Percentiles rank a stretch among this genome's conserved stretches.
Evolutionary conservation across 352 stramenopile species (phyloP).

Genomic region (Phytophthora tentaculata): DNA sequence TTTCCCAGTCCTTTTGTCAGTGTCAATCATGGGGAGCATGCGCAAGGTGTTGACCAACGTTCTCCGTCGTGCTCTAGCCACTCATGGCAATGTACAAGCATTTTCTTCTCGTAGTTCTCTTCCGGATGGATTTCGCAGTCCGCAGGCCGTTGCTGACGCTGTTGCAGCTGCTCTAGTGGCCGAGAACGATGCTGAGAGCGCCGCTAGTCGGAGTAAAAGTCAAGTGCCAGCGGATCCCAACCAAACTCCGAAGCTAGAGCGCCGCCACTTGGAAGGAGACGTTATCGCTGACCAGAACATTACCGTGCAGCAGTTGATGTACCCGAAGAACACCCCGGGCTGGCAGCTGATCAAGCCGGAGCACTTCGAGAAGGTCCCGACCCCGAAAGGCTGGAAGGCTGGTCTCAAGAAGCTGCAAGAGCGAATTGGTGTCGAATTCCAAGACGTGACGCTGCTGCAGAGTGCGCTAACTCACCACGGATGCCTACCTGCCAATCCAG

Average conservation of each 20-base stretch:
- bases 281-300: conserved; percentile 35
- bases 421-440: conserved; percentile 68
- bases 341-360: conserved; percentile 64
- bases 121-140: conserved; percentile 40
- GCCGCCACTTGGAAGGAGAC: conserved; percentile 40
- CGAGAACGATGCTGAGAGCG: conserved; percentile 17
- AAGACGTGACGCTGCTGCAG: conserved; percentile 61
- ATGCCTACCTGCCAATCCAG: conserved; percentile 49
- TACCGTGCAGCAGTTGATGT: conserved; percentile 37
- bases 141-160: conserved; percentile 41
- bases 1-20: too few species aligned
- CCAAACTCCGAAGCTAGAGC: conserved; percentile 15
- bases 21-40: too few species aligned
- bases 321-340: conserved; percentile 37
- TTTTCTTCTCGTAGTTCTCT: conserved; percentile 32
- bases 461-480: conserved; percentile 81
- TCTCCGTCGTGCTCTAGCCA: conserved; percentile 7
- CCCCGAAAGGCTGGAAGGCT: conserved; percentile 55
- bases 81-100: background rate
- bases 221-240: conserved; percentile 22
- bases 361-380: conserved; percentile 57
- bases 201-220: conserved; percentile 6
- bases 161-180: conserved; percentile 35
- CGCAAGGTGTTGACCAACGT: conserved; percentile 11
- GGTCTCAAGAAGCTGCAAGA: conserved; percentile 58